A percentile compares a stretch with the other conserved stretches of the same genome.
These are phyloP conservation scores for Pistacia integerrima DNA, from an alignment of 345 rosid genomes.

Conservation along the genomic window DNA sequence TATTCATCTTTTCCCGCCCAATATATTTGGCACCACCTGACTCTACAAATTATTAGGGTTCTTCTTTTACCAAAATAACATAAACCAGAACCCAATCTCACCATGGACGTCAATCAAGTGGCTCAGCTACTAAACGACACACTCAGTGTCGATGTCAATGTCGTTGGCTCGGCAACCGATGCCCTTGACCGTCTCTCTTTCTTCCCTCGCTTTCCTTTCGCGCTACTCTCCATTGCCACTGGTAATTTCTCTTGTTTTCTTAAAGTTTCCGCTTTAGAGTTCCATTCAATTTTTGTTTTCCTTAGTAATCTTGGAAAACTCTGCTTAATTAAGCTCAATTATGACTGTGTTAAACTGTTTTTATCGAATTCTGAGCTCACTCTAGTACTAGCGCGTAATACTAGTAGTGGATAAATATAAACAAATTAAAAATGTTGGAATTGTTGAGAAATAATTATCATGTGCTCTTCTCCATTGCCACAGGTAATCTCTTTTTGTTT, in stretches of 20 bases:
- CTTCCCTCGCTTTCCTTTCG: constrained; percentile 63
- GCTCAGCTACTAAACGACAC: constrained; percentile 65
- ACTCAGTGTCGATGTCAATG: constrained; percentile 53
- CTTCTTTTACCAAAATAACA: background rate
- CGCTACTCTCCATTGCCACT: constrained; percentile 68
- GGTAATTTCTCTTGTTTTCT: constrained; percentile 30
- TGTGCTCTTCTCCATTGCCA: constrained; percentile 66
- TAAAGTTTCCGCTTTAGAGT: background rate
- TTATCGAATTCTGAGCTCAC: background rate
- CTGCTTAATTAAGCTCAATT: background rate
- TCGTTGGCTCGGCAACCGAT: constrained; percentile 51
- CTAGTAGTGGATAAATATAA: background rate
- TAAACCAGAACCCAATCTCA: background rate
- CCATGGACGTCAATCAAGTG: constrained; percentile 48
- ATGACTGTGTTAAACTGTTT: background rate
- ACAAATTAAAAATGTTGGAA: background rate
- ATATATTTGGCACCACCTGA: background rate
- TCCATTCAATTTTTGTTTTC: background rate
- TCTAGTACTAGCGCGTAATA: too few species aligned
- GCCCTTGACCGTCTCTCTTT: constrained; percentile 69
- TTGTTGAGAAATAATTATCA: too few species aligned
- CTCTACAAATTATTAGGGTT: constrained; percentile 10
- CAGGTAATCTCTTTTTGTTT: constrained; percentile 36
- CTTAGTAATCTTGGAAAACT: background rate
- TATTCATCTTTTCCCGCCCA: background rate